Conservation (phyloP, 805 yeast genomes). For the Hagleromyces aurorensis region DNA sequence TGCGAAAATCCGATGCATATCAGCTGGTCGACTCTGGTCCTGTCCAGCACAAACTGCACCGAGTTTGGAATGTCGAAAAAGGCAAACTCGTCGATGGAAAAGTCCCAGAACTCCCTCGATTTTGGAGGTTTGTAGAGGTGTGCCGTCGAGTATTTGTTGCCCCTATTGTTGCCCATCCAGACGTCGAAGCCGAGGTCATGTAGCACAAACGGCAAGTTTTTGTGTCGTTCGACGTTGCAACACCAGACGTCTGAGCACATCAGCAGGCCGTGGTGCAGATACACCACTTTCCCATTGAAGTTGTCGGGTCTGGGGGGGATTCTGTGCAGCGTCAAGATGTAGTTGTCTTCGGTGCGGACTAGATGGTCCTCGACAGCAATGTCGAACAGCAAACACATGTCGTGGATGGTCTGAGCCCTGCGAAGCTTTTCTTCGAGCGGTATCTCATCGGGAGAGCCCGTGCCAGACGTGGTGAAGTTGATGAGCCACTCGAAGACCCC, state of each 20-base stretch:
- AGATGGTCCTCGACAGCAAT: conserved; percentile 69
- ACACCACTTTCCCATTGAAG: conserved; percentile 46
- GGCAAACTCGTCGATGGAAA: conserved; percentile 87
- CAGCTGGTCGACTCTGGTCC: conserved; percentile 39
- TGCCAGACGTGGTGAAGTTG: conserved; percentile 12
- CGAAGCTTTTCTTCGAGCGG: conserved; percentile 16
- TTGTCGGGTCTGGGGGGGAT: conserved; percentile 36
- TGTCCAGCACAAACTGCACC: conserved; percentile 58
- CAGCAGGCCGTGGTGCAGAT: conserved; percentile 84
- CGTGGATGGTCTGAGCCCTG: conserved; percentile 45
- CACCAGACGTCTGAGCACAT: conserved; percentile 86
- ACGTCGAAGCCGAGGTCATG: conserved; percentile 86
- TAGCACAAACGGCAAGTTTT: conserved; percentile 65
- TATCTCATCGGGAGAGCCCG: no score
- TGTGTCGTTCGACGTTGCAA: conserved; percentile 38
- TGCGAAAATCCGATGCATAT: conserved; percentile 86
- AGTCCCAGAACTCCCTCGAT: conserved; percentile 66
- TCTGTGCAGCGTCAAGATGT: conserved; percentile 67
- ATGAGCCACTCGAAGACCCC: conserved; percentile 28
- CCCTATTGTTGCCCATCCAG: conserved; percentile 89
- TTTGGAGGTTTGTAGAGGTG: conserved; percentile 44
- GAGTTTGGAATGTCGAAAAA: conserved; percentile 81
- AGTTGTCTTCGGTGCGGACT: conserved; percentile 70
- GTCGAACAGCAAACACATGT: conserved; percentile 62
- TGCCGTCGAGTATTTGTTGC: conserved; percentile 85